Evolutionary conservation across 2,329 filamentous ascomycete genomes (phyloP), one percentile per base, ranked within the genome.

Genomic region (Neocucurbitaria cava): DNA sequence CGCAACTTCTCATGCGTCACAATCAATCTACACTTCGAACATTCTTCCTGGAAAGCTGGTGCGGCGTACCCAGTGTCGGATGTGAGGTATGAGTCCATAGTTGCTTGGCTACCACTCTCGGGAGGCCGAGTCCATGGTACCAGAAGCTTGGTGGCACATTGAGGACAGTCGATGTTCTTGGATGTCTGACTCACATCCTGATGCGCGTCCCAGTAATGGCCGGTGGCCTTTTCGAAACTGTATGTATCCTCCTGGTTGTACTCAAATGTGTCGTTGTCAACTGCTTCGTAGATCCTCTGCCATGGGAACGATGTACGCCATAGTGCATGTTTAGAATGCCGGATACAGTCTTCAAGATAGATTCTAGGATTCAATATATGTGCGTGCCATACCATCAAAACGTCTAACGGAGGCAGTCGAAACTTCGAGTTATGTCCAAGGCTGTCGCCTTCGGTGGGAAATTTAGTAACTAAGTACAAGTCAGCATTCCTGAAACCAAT

Each of bases 321-420:
- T 3, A 83, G 63, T 2, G 84, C 71, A 24, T 83, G 77, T 51
- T 80, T 78, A 0, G 84, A 85, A 24, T 79, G 75, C 7, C 89
- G 82, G 50, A 92, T 77, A 65, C 86, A 87, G 69, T 94, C 90
- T 65, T 93, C 89, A 3, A 92, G 82, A 68, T 87, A 93, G n/a
- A 78, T 79, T 36, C 88, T 81, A 0, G 90, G 90, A 62, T 92
- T 93, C 3, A 94, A 83, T 85, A 91, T 88, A 66, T 91, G 90
- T 0, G 89, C 79, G 72, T 94, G 90, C 87, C 88, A 90, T 0
- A 93, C 87, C 88, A 93, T 90, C 18, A 92, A 74, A 0, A 93
- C 85, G 74, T 93, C 90, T 81, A 72, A 18, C 15, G 76, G 72
- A 33, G 62, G 64, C 21, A 67, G n/a, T 1, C 6, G 3, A 9